phyloP scores from a whole-genome alignment of 768 basidiomycete species.

The Hebeloma cylindrosporum region DNA sequence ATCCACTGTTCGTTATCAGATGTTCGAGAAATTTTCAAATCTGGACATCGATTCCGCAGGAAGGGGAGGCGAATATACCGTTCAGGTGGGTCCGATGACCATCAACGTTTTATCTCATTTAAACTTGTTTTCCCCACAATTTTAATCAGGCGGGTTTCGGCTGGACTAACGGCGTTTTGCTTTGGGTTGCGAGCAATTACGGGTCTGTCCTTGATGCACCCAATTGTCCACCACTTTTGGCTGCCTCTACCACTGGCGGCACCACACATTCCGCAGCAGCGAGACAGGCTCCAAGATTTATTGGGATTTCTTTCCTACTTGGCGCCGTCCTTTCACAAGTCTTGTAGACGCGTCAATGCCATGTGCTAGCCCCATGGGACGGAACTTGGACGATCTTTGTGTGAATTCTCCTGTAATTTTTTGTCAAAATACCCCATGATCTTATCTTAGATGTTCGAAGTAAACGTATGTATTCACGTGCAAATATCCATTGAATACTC shows the following conservation, averaged over 20 bases:
- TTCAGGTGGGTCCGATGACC: conserved; percentile 50
- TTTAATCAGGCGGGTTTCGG: conserved; percentile 67
- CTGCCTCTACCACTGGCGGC: conserved; percentile 18
- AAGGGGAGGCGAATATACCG: conserved; percentile 83
- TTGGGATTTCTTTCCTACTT: no score
- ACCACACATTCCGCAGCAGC: no score
- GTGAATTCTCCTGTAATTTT: no score
- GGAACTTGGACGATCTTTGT: no score
- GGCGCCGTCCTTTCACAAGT: no score
- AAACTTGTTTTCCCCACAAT: background rate
- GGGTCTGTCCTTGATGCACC: conserved; percentile 61
- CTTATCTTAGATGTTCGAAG: no score
- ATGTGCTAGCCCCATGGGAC: no score
- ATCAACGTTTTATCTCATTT: background rate
- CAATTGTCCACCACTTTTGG: conserved; percentile 52
- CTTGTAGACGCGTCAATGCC: no score
- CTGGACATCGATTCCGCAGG: conserved; percentile 79
- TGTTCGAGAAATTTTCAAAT: conserved; percentile 88
- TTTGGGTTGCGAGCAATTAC: conserved; percentile 73
- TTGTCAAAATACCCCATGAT: no score
- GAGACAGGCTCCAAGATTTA: no score
- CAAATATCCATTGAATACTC: no score
- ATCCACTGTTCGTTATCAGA: conserved; percentile 41
- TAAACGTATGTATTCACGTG: no score
- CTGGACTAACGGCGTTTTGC: conserved; percentile 83